Evolutionary conservation across 2,329 filamentous ascomycete species (phyloP), one percentile per base, ranked within the genome.

Genomic region (Coniochaeta hoffmannii): DNA sequence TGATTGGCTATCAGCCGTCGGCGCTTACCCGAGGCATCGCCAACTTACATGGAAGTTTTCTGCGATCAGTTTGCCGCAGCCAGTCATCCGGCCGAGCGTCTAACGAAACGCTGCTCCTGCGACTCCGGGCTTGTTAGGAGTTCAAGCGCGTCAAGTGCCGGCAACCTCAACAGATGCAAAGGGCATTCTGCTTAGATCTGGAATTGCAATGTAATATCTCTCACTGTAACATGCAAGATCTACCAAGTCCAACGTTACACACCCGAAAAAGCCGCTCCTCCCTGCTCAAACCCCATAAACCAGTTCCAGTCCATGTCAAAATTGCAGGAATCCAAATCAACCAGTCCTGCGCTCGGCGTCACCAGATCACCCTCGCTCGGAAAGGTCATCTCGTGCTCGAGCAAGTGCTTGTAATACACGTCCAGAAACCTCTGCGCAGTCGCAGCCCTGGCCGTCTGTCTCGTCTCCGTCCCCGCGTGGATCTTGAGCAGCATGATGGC

Each of bases 401-500:
- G 17, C 17, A 41, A 5, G 36, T 41, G 36, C 36, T 22, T 41
- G 36, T 41, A 41, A 22, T 41, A 56, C 14, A 65, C 31, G 30
- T 57, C 60, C 3, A 65, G 26, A 44, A 61, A 65, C 28, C 55
- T 54, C 41, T 57, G 31, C 36, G 59, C 63, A 2, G 6, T 19
- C 10, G 26, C 24, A 2, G 49, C 15, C 46, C 61, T 65, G 8
- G 64, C 63, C 35, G 54, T 53, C 17, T 61, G 58, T 2, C 36
- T 41, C 12, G 64, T 53, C 38, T 63, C 57, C 24, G 54, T 56
- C 15, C 55, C 55, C 14, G 49, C 4, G 15, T 53, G 36, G n/a
- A 63, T 58, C 28, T 63, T 61, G n/a, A 65, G 57, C 10, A 66
- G 50, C 60, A 60, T 59, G 28, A 62, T 58, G 2, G 60, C 59